Base-by-base conservation (phyloP, 2,329 filamentous ascomycete genomes). In the Penicillium sp. region DNA sequence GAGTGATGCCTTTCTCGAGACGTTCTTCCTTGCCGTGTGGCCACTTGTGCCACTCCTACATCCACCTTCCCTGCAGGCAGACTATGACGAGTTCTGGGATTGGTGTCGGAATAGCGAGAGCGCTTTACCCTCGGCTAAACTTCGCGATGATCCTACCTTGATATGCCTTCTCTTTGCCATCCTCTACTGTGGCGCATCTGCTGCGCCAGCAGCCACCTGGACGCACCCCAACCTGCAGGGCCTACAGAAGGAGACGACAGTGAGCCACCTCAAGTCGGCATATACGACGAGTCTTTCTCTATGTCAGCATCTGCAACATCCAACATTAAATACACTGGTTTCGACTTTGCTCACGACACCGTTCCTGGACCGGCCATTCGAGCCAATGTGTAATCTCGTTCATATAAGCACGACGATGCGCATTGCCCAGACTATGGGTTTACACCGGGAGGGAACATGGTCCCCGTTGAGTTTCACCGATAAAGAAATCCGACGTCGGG, bases 31-130 rank as follows among this genome's bases (percentile, higher is more conserved):
- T 8, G 44, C 44, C 11, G 44, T 46, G 4, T 46, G 44, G 44
- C 29, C 19, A 45, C 59, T 27, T 54, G 41, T 23, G 25, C 46
- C 59, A 27, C 11, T 63, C 31, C 13, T 63, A 11, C 25, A 56
- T 31, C 33, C 39, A 25, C 38, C 33, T 25, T 45, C 21, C 8
- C 60, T 63, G 4, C 45, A 53, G 39, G 9, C 33, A n/a, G 33
- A 56, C 1, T 62, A 58, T 21, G 47, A 57, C 8, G 36, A 11
- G 10, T 61, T 63, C 23, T 63, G 61, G 61, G 21, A 33, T 27
- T 55, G 51, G 23, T 51, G 51, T 25, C 25, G n/a, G 16, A 52
- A 45, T n/a, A 46, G 23, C 10, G 44, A 48, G 15, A 34, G 10
- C 33, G 11, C 27, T 4, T 16, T 43, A 19, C 46, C 49, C 13